Evolutionary conservation across 2,329 filamentous ascomycete genomes (phyloP).

Genomic region (Fusarium sp.): DNA sequence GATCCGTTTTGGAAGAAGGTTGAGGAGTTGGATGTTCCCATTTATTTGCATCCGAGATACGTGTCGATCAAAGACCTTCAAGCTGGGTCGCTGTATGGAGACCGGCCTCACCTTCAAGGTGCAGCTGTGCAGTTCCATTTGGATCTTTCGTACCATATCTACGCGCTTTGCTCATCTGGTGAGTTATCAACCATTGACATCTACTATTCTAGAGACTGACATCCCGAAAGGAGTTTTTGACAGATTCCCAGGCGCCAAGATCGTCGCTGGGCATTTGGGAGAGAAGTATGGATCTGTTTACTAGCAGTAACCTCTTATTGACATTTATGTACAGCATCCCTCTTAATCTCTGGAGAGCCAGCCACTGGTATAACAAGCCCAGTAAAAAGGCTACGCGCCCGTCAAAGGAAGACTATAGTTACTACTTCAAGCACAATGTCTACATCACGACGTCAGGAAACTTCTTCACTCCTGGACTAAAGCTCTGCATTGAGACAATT

Average conservation of each 20-base stretch:
- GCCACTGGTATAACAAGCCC: constrained; percentile 11
- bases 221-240: background rate
- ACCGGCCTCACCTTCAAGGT: background rate
- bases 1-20: constrained; percentile 9
- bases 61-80: background rate
- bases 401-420: constrained; percentile 4
- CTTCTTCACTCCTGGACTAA: background rate
- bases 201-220: background rate
- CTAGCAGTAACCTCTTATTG: background rate
- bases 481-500: constrained; percentile 3
- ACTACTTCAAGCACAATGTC: constrained; percentile 8
- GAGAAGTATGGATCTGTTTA: background rate
- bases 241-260: background rate
- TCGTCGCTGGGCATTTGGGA: constrained; percentile 17
- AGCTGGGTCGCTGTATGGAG: background rate
- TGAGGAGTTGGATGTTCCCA: constrained; percentile 3
- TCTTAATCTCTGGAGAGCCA: constrained; percentile 10
- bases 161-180: constrained; percentile 20
- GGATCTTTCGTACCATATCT: constrained; percentile 12
- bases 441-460: constrained; percentile 17
- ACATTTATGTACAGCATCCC: background rate
- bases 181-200: background rate
- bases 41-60: constrained; percentile 21
- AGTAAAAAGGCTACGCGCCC: background rate
- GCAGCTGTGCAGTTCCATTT: constrained; percentile 13